These are phyloP conservation scores for Rhododendron kiyosumense DNA, from an alignment of 148 eudicot genomes.

Conservation along the genomic window DNA sequence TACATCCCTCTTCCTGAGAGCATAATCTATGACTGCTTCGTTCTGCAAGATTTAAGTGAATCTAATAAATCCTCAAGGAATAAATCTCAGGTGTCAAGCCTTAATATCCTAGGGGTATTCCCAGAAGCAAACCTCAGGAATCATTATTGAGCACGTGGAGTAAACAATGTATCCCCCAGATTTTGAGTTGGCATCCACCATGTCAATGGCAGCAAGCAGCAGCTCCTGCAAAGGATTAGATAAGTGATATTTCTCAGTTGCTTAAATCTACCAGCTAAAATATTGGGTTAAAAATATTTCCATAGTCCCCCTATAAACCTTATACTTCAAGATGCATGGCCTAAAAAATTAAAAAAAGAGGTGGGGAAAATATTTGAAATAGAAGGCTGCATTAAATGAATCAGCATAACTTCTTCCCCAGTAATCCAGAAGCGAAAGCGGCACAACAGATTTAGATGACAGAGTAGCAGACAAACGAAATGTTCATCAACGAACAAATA, in stretches of 20 bases:
- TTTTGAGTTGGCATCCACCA: conserved; percentile 96
- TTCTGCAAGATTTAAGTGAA: conserved; percentile 48
- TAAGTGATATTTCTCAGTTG: neutral
- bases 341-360: too few relatives aligned
- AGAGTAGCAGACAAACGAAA: neutral
- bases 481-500: neutral
- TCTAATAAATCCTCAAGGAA: conserved; percentile 10
- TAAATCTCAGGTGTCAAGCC: neutral
- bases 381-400: neutral
- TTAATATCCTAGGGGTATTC: neutral
- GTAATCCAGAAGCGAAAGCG: neutral
- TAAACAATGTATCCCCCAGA: conserved; percentile 93
- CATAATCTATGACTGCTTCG: conserved; percentile 95
- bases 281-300: neutral
- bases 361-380: neutral
- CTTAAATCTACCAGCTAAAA: neutral
- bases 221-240: conserved; percentile 58
- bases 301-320: neutral
- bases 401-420: neutral
- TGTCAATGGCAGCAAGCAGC: conserved; percentile 86
- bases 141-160: conserved; percentile 96
- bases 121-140: conserved; percentile 66
- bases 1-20: conserved; percentile 88
- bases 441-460: neutral
- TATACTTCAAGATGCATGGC: neutral